These are phyloP conservation scores for Pyronema domesticum DNA, from an alignment of 495 filamentous ascomycete species.

Conservation along the genomic window DNA sequence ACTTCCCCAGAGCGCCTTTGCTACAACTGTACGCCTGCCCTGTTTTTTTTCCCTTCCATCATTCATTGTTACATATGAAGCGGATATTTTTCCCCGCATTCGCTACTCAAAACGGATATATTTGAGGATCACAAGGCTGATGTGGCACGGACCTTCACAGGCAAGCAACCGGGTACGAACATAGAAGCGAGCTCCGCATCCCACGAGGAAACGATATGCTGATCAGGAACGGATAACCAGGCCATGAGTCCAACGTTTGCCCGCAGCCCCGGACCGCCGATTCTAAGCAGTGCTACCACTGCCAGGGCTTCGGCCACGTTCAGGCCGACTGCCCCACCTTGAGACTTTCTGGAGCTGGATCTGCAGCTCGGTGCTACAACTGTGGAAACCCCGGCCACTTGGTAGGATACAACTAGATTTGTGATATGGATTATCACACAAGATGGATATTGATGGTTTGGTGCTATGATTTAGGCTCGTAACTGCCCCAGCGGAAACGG, in stretches of 20 bases:
- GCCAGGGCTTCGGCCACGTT: slow-evolving; percentile 94
- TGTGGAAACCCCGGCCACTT: slow-evolving; percentile 86
- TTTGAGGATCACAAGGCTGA: slow-evolving; percentile 15
- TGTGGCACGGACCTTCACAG: slow-evolving; percentile 27
- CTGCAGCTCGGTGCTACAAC: slow-evolving; percentile 82
- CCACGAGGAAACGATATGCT: neutral
- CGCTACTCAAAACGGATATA: slow-evolving; percentile 15
- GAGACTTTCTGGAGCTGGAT: slow-evolving; percentile 57
- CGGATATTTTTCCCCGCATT: neutral
- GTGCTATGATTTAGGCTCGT: slow-evolving; percentile 35
- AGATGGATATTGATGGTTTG: slow-evolving; percentile 3
- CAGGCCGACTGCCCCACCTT: slow-evolving; percentile 98
- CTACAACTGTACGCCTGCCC: slow-evolving; percentile 71
- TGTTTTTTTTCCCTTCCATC: slow-evolving; percentile 2
- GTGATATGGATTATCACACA: slow-evolving; percentile 5
- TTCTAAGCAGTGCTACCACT: slow-evolving; percentile 99
- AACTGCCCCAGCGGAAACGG: slow-evolving; percentile 52
- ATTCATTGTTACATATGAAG: neutral
- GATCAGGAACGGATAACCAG: slow-evolving; percentile 30
- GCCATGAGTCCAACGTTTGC: slow-evolving; percentile 95
- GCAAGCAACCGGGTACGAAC: slow-evolving; percentile 64
- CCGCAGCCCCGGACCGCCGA: slow-evolving; percentile 91
- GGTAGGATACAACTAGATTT: slow-evolving; percentile 27
- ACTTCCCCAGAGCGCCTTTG: slow-evolving; percentile 90
- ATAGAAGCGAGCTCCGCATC: neutral